Evolutionary conservation across 2,329 filamentous ascomycete genomes (phyloP).

Genomic region (Acrocalymma vagum): DNA sequence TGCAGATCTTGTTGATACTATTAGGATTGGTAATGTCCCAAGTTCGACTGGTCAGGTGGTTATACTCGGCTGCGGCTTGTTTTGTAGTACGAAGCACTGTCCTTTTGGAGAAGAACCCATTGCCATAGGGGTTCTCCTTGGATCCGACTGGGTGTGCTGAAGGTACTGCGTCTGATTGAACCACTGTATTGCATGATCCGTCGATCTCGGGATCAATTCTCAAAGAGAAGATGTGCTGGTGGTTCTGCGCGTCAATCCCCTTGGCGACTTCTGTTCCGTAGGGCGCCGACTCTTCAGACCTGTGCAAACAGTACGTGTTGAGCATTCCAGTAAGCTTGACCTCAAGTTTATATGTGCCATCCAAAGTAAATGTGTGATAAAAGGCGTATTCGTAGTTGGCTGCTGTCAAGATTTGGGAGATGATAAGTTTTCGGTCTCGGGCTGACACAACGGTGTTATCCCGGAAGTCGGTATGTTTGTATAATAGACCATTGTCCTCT

Average conservation of each 20-base stretch:
- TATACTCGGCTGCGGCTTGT: constrained; percentile 77
- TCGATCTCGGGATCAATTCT: constrained; percentile 87
- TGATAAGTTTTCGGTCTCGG: constrained; percentile 80
- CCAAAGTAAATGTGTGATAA: constrained; percentile 89
- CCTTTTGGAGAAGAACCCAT: constrained; percentile 84
- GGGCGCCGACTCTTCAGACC: constrained; percentile 79
- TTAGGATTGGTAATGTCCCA: constrained; percentile 89
- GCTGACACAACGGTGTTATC: constrained; percentile 86
- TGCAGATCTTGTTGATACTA: constrained; percentile 82
- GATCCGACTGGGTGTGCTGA: constrained; percentile 78
- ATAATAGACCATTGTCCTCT: constrained; percentile 86
- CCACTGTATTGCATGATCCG: constrained; percentile 81
- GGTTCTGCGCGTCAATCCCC: constrained; percentile 90
- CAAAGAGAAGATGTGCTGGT: constrained; percentile 91
- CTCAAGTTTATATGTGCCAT: constrained; percentile 88
- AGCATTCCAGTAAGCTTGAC: constrained; percentile 88
- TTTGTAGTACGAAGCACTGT: constrained; percentile 76
- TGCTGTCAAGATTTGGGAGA: constrained; percentile 91
- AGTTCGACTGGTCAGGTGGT: constrained; percentile 77
- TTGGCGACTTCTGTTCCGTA: constrained; percentile 92
- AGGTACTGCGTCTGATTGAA: constrained; percentile 76
- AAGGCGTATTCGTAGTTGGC: constrained; percentile 92
- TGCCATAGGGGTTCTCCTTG: constrained; percentile 82
- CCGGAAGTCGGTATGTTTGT: constrained; percentile 94
- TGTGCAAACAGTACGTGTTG: constrained; percentile 84